Conservation (phyloP, 139 green algal species). For the Chlorella vulgaris region DNA sequence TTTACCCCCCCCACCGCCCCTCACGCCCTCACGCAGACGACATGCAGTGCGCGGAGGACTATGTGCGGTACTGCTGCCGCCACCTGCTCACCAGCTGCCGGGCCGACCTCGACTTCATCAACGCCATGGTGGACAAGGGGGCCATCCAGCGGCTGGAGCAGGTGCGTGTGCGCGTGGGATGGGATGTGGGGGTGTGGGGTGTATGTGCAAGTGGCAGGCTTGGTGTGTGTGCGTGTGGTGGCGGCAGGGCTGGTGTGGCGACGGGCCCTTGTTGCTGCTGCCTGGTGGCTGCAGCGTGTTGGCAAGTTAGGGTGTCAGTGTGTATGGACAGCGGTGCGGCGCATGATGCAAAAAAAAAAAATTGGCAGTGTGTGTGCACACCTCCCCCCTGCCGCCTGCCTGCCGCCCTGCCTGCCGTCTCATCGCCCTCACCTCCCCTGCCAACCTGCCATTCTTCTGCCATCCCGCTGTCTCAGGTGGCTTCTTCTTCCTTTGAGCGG, state of each 20-base stretch:
- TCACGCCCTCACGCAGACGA: slow-evolving; percentile 59
- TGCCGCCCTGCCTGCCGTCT: not conserved
- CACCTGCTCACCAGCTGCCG: slow-evolving; percentile 76
- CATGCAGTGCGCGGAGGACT: slow-evolving; percentile 90
- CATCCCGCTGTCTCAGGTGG: slow-evolving; percentile 54
- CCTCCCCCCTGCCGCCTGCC: no score
- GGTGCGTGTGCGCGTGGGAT: slow-evolving; percentile 53
- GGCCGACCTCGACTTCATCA: slow-evolving; percentile 84
- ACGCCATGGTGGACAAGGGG: slow-evolving; percentile 85
- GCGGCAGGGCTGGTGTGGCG: no score
- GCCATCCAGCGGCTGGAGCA: slow-evolving; percentile 79
- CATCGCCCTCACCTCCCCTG: not conserved
- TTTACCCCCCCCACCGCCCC: not conserved
- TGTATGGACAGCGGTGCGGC: no score
- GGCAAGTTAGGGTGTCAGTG: no score
- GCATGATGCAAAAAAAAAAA: no score
- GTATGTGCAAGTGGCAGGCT: not conserved
- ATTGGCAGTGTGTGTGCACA: no score
- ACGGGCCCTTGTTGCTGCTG: no score
- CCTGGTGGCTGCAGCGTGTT: no score
- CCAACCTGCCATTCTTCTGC: not conserved
- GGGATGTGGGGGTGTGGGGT: not conserved
- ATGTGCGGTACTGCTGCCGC: slow-evolving; percentile 80
- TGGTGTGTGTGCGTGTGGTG: not conserved
- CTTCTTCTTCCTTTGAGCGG: slow-evolving; percentile 82